Evolutionary conservation across 257 asterid species (phyloP).

Genomic region (Mentha longifolia): DNA sequence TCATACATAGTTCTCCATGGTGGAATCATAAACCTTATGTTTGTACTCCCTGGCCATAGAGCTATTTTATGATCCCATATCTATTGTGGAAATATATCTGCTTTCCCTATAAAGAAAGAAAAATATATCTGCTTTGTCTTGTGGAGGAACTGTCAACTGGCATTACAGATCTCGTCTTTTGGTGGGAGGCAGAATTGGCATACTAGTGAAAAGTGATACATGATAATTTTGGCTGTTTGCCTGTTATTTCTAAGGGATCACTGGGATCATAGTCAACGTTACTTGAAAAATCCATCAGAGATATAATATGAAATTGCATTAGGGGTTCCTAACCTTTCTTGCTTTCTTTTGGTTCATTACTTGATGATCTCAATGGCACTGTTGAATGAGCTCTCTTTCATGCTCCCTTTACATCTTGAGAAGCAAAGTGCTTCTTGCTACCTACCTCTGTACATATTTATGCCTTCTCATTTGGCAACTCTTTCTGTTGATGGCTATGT

Average conservation of each 20-base stretch:
- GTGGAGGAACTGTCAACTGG: constrained; percentile 13
- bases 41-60: background rate
- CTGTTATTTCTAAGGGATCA: background rate
- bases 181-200: background rate
- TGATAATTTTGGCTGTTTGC: background rate
- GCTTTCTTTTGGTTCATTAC: background rate
- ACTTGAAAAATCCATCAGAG: background rate
- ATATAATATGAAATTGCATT: background rate
- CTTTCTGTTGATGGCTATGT: background rate
- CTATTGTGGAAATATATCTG: background rate
- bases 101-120: no score
- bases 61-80: background rate
- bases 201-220: background rate
- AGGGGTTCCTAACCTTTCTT: background rate
- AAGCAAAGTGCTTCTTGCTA: background rate
- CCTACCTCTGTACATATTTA: background rate
- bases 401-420: background rate
- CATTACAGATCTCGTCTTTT: background rate
- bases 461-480: background rate
- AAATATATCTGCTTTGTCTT: background rate
- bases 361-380: background rate
- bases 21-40: constrained; percentile 8
- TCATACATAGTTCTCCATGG: constrained; percentile 1
- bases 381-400: no score
- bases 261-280: background rate